Evolutionary conservation across 306 rosid species (phyloP), one percentile per base, ranked within the genome.

Genomic region (Castanospermum australe): DNA sequence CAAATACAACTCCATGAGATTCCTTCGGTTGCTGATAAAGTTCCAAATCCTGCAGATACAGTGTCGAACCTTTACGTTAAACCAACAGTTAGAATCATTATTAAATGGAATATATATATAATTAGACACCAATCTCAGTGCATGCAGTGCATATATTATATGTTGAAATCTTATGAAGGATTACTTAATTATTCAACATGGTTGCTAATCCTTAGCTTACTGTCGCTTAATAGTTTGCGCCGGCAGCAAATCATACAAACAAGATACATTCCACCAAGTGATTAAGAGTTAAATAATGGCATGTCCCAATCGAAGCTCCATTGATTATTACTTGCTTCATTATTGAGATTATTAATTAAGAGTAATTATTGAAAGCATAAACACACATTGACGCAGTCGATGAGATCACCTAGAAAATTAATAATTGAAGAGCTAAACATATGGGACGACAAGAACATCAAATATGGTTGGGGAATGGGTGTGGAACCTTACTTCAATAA

Each of bases 1-100:
- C 54, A 84, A 59, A 71, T 84, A 76, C 75, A 80, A 80, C 79
- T 55, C 88, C 83, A 85, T 81, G 85, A 77, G 88, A 85, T 85
- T 81, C 88, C 85, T 84, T 77, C 42, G 69, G 76, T 77, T 57
- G 41, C 48, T 51, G 62, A 77, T 77, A 77, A 81, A 77, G 83
- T 73, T 77, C 77, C 78, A 57, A 80, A 77, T 69, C 78, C 56
- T 57, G 80, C 7, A 39, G 83, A 85, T 81, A 65, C 78, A 45
- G 56, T 62, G 76, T 66, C 77, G 85, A 71, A 35, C 77, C 85
- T 81, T 81, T 77, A 81, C 88, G 80, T 71, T 67, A 81, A 85
- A 59, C 88, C 77, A 66, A 81, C 77, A 44, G 14, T 15, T 48
- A 11, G 12, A 45, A 76, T 30, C 6, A 18, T 61, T 69, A 63